Base-by-base conservation (phyloP, 257 asterid genomes). In the Solanum appendiculatum region DNA sequence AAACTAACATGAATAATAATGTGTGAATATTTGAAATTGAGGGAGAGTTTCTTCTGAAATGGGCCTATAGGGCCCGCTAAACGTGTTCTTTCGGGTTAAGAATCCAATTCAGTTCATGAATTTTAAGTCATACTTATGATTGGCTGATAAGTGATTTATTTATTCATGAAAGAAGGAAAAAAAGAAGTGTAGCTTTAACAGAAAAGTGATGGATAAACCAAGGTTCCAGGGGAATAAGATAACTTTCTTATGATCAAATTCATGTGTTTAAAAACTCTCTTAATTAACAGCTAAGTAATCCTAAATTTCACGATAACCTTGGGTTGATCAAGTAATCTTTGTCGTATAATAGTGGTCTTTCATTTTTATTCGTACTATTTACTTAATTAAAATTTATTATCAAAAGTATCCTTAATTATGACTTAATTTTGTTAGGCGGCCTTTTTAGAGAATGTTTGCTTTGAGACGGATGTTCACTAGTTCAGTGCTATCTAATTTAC, bases 81-180 rank as follows among this genome's bases (percentile, higher is more conserved):
- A 88, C 93, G 91, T 90, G 93, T 88, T 42, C 86, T 83, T 80
- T 85, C 11, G 86, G 83, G 21, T 82, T 89, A 87, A 87, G 91
- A 88, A 90, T 92, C 86, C 69, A 46, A 46, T 80, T 29, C 66
- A 27, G 42, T 80, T 68, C 11, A 16, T 40, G 60, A 64, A 40
- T n/a, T 60, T 75, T 40, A 33, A 64, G 23, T 40, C 34, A 54
- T 37, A 2, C 29, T 6, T 48, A 33, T 33, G 48, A 73, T 73
- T 37, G 37, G 39, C 63, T 27, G 0, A 25, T 78, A 78, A 42
- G 15, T 66, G 3, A 14, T 27, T 78, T 20, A 42, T 44, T 78
- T 33, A 18, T 33, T 70, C 0, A 69, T 72, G 81, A 20, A 29
- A 78, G 16, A 46, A 46, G 66, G 66, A 31, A 46, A 9, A 54